These are phyloP conservation scores for Aspergillus campestris DNA, from an alignment of 495 filamentous ascomycete genomes.

Conservation along the genomic window DNA sequence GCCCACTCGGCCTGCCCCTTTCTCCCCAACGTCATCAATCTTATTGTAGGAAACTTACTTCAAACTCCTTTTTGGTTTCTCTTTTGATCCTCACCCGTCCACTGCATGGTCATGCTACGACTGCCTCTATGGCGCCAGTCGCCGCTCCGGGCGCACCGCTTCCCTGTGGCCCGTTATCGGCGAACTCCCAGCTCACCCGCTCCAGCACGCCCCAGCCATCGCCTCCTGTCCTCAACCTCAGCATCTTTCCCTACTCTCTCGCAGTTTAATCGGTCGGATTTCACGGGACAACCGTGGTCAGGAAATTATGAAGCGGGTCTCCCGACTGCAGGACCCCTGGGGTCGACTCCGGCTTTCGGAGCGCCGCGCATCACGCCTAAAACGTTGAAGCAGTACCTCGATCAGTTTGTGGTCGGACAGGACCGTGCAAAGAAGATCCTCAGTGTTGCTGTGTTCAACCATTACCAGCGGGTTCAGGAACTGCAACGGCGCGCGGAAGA, in stretches of 20 bases:
- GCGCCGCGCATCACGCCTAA: constrained; percentile 70
- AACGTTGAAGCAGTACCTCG: constrained; percentile 80
- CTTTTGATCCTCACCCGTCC: not conserved
- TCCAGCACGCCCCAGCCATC: constrained; percentile 3
- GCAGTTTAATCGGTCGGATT: constrained; percentile 57
- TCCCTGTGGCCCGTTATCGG: constrained; percentile 15
- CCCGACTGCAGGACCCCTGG: constrained; percentile 50
- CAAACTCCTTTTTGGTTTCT: not conserved
- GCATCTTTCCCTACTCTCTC: constrained; percentile 32
- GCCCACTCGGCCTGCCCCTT: not conserved
- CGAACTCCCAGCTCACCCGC: constrained; percentile 1
- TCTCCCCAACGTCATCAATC: not conserved
- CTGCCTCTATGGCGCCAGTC: constrained; percentile 12
- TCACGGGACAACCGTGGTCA: constrained; percentile 58
- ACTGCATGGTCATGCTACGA: constrained; percentile 17
- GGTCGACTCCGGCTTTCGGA: constrained; percentile 50
- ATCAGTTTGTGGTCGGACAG: constrained; percentile 94
- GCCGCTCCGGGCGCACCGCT: constrained; percentile 9
- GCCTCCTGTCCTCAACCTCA: constrained; percentile 24
- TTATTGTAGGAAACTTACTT: not conserved
- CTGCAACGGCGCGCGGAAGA: constrained; percentile 68
- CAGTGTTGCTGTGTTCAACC: constrained; percentile 92
- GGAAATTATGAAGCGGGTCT: constrained; percentile 66
- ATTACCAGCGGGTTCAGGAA: constrained; percentile 84
- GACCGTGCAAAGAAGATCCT: constrained; percentile 93